phyloP scores from a whole-genome alignment of 108 stramenopile genomes.

The Epithemia pelagica region DNA sequence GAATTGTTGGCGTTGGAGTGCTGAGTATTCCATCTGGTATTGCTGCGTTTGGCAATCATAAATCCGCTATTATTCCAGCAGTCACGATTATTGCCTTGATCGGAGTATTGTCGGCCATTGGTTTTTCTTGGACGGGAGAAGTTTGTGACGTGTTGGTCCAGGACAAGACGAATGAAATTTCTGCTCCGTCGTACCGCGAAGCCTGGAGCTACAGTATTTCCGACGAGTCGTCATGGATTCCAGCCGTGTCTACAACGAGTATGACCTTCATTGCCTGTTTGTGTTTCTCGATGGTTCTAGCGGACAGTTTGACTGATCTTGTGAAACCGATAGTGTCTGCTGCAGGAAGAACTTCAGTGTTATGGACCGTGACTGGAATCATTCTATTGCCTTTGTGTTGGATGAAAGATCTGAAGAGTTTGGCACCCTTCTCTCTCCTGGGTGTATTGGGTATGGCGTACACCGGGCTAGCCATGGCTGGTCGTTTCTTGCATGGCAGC shows the following conservation, averaged over 20 bases:
- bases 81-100: conserved; percentile 45
- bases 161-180: conserved; percentile 14
- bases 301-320: conserved; percentile 75
- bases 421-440: conserved; percentile 82
- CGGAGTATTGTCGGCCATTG: conserved; percentile 65
- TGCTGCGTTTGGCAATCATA: conserved; percentile 79
- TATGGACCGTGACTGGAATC: conserved; percentile 57
- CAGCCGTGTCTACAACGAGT: conserved; percentile 68
- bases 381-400: conserved; percentile 88
- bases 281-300: conserved; percentile 93
- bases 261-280: conserved; percentile 87
- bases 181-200: conserved; percentile 72
- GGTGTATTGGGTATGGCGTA: conserved; percentile 85
- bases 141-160: conserved; percentile 61
- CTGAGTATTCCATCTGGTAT: conserved; percentile 82
- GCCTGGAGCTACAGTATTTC: conserved; percentile 88
- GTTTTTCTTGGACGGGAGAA: conserved; percentile 79
- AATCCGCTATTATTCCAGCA: conserved; percentile 78
- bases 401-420: conserved; percentile 68
- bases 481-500: conserved; percentile 71
- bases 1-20: conserved; percentile 84
- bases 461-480: conserved; percentile 71
- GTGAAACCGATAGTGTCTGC: conserved; percentile 27
- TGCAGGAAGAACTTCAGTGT: conserved; percentile 36
- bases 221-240: conserved; percentile 70